phyloP scores from a whole-genome alignment of 2,329 filamentous ascomycete genomes.

The Aureobasidium sp. region DNA sequence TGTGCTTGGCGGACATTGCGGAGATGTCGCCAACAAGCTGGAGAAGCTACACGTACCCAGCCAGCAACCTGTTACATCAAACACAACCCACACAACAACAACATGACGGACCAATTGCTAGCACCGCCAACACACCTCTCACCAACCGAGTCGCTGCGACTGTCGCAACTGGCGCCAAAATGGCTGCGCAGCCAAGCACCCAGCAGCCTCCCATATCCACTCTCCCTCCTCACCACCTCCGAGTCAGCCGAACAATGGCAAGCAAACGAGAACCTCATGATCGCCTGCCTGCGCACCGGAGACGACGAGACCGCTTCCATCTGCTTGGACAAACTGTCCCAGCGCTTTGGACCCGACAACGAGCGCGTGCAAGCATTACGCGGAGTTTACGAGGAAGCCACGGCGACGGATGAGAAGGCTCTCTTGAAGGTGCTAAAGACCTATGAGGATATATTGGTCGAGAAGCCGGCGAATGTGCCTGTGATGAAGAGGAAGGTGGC shows the following conservation, averaged over 20 bases:
- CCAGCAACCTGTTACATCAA: neutral
- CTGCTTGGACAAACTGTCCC: slow-evolving; percentile 67
- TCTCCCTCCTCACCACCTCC: slow-evolving; percentile 43
- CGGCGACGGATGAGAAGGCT: slow-evolving; percentile 58
- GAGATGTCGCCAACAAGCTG: slow-evolving; percentile 1
- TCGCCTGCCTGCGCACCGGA: slow-evolving; percentile 75
- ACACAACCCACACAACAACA: neutral
- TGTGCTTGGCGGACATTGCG: neutral
- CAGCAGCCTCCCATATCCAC: slow-evolving; percentile 40
- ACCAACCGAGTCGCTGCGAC: slow-evolving; percentile 36
- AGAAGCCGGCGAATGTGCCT: slow-evolving; percentile 73
- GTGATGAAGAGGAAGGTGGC: slow-evolving; percentile 80
- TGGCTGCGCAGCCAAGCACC: slow-evolving; percentile 32
- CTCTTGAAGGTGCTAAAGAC: slow-evolving; percentile 64
- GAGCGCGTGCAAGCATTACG: slow-evolving; percentile 78
- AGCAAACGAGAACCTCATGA: slow-evolving; percentile 77
- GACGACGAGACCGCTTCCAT: slow-evolving; percentile 71
- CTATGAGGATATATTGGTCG: slow-evolving; percentile 68
- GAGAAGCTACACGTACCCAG: slow-evolving; percentile 1
- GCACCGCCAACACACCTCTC: slow-evolving; percentile 34
- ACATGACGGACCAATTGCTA: slow-evolving; percentile 33
- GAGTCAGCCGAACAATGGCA: slow-evolving; percentile 80
- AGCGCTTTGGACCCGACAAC: slow-evolving; percentile 76
- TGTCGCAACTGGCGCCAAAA: slow-evolving; percentile 41
- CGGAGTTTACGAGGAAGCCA: slow-evolving; percentile 79